Conservation (phyloP, 192 early-diverging fungal genomes). For the Entomortierella lignicola region DNA sequence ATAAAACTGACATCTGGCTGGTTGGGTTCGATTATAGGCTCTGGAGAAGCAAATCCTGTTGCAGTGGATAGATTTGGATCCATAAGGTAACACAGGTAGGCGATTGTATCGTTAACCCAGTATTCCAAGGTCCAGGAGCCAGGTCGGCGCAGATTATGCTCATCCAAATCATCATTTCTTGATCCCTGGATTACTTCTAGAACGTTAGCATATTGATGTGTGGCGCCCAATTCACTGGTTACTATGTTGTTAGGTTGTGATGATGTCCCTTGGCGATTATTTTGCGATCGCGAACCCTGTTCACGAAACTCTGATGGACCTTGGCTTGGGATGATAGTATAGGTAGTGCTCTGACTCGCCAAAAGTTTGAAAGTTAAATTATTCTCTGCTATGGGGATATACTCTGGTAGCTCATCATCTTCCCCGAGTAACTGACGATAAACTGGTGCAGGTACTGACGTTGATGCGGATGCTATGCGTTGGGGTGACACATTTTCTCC, state of each 20-base stretch:
- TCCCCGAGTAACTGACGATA: slow-evolving; percentile 28
- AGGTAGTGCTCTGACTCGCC: slow-evolving; percentile 21
- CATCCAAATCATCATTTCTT: neutral
- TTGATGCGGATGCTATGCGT: neutral
- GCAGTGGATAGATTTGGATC: slow-evolving; percentile 26
- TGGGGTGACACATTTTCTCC: neutral
- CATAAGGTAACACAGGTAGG: slow-evolving; percentile 42
- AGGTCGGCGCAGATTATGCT: neutral
- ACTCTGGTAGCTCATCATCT: slow-evolving; percentile 40
- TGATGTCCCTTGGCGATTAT: neutral
- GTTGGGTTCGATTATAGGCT: no score
- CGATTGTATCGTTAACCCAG: slow-evolving; percentile 41
- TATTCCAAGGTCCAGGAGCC: slow-evolving; percentile 44
- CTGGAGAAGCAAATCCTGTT: no score
- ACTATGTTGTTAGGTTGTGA: neutral
- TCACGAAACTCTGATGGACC: slow-evolving; percentile 30
- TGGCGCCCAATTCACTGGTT: neutral
- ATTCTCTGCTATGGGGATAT: slow-evolving; percentile 4
- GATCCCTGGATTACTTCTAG: neutral
- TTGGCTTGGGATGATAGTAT: slow-evolving; percentile 26
- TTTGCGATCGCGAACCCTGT: neutral
- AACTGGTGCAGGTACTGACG: neutral
- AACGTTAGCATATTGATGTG: neutral
- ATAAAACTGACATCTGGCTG: no score
- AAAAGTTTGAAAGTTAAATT: slow-evolving; percentile 23